A percentile compares a stretch with the other conserved stretches of the same genome.
Conservation (phyloP, 768 basidiomycete genomes). For the Leucosporidium creatinivorum region DNA sequence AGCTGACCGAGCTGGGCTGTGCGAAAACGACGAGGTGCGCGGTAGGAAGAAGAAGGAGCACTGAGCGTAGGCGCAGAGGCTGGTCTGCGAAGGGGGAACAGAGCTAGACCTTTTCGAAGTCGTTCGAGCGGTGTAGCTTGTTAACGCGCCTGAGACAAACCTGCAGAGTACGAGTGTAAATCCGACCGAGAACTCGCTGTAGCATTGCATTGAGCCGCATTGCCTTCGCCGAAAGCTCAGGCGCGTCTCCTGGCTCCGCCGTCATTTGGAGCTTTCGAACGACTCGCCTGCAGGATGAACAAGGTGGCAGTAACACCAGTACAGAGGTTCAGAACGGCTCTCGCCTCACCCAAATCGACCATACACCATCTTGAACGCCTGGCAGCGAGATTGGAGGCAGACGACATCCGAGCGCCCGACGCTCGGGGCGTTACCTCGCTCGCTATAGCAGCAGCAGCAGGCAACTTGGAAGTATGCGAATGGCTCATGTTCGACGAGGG, state of each 20-base stretch:
- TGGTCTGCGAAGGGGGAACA: no score
- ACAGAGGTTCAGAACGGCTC: not conserved
- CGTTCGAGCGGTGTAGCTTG: no score
- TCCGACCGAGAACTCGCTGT: no score
- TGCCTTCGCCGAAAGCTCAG: no score
- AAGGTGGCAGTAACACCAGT: not conserved
- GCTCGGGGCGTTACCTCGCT: conserved; percentile 17
- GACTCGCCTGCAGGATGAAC: not conserved
- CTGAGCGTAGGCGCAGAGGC: no score
- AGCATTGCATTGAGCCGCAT: no score
- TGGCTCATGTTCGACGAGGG: conserved; percentile 34
- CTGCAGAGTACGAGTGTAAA: no score
- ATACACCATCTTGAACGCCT: conserved; percentile 18
- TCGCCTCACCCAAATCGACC: not conserved
- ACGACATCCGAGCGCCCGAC: conserved; percentile 25
- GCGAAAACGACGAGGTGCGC: not conserved
- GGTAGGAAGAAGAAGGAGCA: not conserved
- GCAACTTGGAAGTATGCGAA: conserved; percentile 24
- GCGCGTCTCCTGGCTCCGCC: no score
- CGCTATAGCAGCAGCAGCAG: conserved; percentile 11
- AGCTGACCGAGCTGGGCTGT: not conserved
- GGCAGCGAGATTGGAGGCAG: conserved; percentile 1
- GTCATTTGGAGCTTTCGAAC: no score
- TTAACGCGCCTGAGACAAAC: no score
- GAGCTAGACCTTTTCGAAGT: no score